Evolutionary conservation across 2,329 filamentous ascomycete genomes (phyloP).

Genomic region (Colletotrichum karsti): DNA sequence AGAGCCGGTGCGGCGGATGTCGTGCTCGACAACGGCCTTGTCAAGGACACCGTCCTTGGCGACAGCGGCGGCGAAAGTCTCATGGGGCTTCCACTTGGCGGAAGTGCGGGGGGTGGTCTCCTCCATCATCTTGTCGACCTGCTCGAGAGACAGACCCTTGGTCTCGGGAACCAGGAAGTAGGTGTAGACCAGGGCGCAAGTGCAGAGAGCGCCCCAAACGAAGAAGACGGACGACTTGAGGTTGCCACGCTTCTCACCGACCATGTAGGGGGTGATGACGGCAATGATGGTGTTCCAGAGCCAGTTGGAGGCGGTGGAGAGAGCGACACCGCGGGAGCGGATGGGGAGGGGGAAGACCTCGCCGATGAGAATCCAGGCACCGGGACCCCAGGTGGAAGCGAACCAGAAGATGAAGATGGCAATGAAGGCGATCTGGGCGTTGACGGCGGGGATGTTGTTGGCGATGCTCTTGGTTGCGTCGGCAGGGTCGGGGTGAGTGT

Average conservation of each 20-base stretch:
- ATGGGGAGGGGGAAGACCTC: conserved; percentile 93
- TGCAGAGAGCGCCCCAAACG: conserved; percentile 77
- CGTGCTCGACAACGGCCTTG: conserved; percentile 35
- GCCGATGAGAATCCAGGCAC: conserved; percentile 83
- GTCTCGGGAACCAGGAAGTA: conserved; percentile 81
- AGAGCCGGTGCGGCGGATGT: conserved; percentile 38
- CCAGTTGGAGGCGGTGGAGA: conserved; percentile 92
- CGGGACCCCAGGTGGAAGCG: conserved; percentile 87
- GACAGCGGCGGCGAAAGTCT: conserved; percentile 69
- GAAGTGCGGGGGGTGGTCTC: conserved; percentile 82
- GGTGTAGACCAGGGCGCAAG: conserved; percentile 66
- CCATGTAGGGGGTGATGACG: conserved; percentile 79
- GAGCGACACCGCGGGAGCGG: conserved; percentile 84
- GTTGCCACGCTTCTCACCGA: conserved; percentile 67
- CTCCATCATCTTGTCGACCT: conserved; percentile 89
- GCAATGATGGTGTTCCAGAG: conserved; percentile 82
- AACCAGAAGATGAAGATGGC: conserved; percentile 95
- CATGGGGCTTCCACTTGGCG: conserved; percentile 76
- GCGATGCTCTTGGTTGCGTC: conserved; percentile 49
- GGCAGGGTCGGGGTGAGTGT: conserved; percentile 53
- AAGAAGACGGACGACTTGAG: conserved; percentile 78
- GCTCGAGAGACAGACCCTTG: conserved; percentile 80
- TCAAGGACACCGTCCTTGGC: conserved; percentile 46
- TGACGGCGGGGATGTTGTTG: conserved; percentile 65
- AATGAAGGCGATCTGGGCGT: conserved; percentile 86